phyloP scores from a whole-genome alignment of 2,329 filamentous ascomycete genomes.

The Cordyceps militaris region DNA sequence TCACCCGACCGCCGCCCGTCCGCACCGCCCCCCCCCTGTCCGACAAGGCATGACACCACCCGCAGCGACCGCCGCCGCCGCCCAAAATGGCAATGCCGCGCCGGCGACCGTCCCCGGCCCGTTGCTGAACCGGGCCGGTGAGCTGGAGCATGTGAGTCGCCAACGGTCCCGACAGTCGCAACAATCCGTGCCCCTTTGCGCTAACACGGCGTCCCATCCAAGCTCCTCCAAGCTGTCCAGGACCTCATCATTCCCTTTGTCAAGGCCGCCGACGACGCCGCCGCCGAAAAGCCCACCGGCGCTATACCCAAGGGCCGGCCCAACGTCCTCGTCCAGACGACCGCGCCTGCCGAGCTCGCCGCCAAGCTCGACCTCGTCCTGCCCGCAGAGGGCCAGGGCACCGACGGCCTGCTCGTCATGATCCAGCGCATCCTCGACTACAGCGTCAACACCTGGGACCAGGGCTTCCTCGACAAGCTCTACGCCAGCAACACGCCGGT shows the following conservation, averaged over 20 bases:
- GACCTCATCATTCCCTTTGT: slow-evolving; percentile 65
- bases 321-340: slow-evolving; percentile 58
- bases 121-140: slow-evolving; percentile 8
- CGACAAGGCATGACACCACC: slow-evolving; percentile 7
- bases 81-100: slow-evolving; percentile 7
- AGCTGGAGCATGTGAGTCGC: slow-evolving; percentile 45
- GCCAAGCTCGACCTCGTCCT: slow-evolving; percentile 52
- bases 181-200: no score
- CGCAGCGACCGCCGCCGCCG: neutral
- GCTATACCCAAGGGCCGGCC: slow-evolving; percentile 35
- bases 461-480: slow-evolving; percentile 92
- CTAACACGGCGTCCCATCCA: neutral
- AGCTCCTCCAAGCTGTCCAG: slow-evolving; percentile 65
- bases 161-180: no score
- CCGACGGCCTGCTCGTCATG: slow-evolving; percentile 65
- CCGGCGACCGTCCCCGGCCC: neutral
- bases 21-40: neutral
- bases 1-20: no score
- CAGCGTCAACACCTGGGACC: slow-evolving; percentile 97
- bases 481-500: slow-evolving; percentile 85
- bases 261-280: slow-evolving; percentile 58
- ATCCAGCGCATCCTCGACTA: slow-evolving; percentile 68
- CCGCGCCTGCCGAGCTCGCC: slow-evolving; percentile 50
- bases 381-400: slow-evolving; percentile 53
- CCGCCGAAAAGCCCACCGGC: slow-evolving; percentile 43